Evolutionary conservation across 352 stramenopile species (phyloP), one percentile per base, ranked within the genome.

Genomic region (Vaucheria bursata): DNA sequence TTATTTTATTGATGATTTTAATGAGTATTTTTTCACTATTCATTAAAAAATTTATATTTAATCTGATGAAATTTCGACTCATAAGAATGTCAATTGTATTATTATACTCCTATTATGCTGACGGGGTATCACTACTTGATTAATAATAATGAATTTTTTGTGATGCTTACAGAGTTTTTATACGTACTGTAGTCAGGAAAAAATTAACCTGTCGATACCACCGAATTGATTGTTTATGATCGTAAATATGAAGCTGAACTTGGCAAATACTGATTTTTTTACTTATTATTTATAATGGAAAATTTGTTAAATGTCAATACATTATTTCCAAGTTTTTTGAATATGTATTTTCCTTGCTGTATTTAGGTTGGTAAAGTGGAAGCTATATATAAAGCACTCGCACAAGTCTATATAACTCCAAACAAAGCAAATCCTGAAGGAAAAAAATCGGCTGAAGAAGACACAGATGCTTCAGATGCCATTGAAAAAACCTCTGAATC

Each of bases 381-480:
- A 29, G 59, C 74, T 7, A 68, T 72, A 39, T 79, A 79, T 68
- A 39, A 38, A 25, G 74, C 66, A 45, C 74, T 79, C 1, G 74
- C 74, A 1, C 32, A 53, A 5, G 74, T 67, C 38, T n/a, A n/a
- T n/a, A n/a, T n/a, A n/a, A n/a, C n/a, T n/a, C n/a, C n/a, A n/a
- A n/a, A n/a, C n/a, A n/a, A n/a, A n/a, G 74, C 59, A 1, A 32
- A 35, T 33, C 33, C 0, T 8, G 12, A 7, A 72, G 8, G 40
- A 29, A 5, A 50, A 6, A 45, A n/a, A 12, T 29, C 70, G 31
- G 33, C 8, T 3, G 50, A 59, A 29, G 32, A 76, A 5, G 1
- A 33, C 29, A 3, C 38, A 34, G 25, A 31, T 69, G 38, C 35
- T 6, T 35, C 8, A 7, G 34, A 65, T 31, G 36, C 35, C 65